Percentiles rank a stretch among this genome's conserved stretches.
Evolutionary conservation across 2,329 filamentous ascomycete species (phyloP).

Genomic region (Fulvia fulva): DNA sequence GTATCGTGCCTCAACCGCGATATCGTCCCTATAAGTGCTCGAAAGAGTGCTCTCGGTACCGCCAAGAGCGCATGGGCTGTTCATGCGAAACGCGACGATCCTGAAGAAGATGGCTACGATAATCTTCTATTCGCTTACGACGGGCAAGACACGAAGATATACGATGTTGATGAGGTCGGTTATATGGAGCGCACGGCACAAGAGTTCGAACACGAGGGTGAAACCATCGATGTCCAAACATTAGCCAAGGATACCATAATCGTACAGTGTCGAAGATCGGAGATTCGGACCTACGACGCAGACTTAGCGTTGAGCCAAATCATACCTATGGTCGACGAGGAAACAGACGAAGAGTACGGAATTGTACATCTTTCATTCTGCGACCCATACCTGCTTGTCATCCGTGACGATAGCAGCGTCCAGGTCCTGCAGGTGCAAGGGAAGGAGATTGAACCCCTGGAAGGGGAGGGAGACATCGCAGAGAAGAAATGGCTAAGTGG

Average conservation of each 20-base stretch:
- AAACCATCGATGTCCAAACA: conserved; percentile 79
- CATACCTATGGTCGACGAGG: conserved; percentile 86
- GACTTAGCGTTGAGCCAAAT: conserved; percentile 88
- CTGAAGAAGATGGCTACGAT: conserved; percentile 12
- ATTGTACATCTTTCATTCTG: conserved; percentile 77
- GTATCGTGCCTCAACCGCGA: conserved; percentile 74
- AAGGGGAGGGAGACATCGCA: conserved; percentile 61
- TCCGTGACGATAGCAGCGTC: conserved; percentile 78
- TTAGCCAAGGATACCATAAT: conserved; percentile 77
- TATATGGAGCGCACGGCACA: conserved; percentile 62
- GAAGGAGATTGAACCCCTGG: conserved; percentile 60
- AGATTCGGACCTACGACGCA: conserved; percentile 89
- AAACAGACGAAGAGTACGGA: conserved; percentile 74
- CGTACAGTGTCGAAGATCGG: conserved; percentile 80
- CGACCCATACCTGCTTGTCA: conserved; percentile 78
- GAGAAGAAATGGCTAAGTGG: conserved; percentile 75
- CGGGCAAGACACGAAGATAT: conserved; percentile 26
- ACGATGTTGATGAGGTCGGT: conserved; percentile 21
- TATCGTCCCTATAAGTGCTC: conserved; percentile 68
- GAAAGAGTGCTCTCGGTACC: conserved; percentile 67
- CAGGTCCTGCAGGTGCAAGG: conserved; percentile 69
- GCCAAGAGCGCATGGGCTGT: conserved; percentile 80
- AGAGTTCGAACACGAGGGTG: conserved; percentile 87
- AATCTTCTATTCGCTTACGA: conserved; percentile 32
- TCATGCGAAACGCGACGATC: conserved; percentile 28